Conservation (phyloP, 1,284 basidiomycete species). For the Gomphus bonarii region DNA sequence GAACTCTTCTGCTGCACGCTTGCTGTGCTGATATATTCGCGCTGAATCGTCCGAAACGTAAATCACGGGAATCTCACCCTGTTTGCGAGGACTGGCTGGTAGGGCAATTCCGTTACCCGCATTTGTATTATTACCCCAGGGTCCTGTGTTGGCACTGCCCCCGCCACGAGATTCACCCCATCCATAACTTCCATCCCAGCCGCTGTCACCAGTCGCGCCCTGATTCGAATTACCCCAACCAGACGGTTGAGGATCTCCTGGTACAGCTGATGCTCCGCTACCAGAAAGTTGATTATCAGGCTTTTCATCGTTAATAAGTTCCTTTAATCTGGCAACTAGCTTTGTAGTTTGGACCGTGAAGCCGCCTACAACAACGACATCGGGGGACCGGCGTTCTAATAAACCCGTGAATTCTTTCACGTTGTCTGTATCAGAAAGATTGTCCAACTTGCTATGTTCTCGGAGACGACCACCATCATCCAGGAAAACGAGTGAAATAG, state of each 20-base stretch:
- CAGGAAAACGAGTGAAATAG: constrained; percentile 76
- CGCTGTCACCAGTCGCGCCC: constrained; percentile 9
- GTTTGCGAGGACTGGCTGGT: constrained; percentile 21
- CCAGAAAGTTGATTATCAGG: constrained; percentile 14
- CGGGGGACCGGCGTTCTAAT: constrained; percentile 72
- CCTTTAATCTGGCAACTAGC: constrained; percentile 57
- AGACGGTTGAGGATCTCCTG: not conserved
- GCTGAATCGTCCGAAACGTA: constrained; percentile 91
- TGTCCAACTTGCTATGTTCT: constrained; percentile 84
- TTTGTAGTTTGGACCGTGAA: constrained; percentile 77
- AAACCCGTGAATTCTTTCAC: constrained; percentile 74
- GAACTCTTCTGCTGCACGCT: constrained; percentile 81
- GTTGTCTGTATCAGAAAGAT: constrained; percentile 61
- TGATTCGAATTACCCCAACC: constrained; percentile 17
- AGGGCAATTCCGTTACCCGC: not conserved
- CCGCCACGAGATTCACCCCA: constrained; percentile 14
- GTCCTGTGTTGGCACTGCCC: not conserved
- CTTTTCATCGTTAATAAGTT: constrained; percentile 26
- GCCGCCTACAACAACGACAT: constrained; percentile 86
- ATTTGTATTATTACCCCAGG: constrained; percentile 2
- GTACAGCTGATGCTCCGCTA: constrained; percentile 14
- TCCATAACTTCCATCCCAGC: constrained; percentile 16
- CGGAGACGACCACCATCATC: constrained; percentile 85
- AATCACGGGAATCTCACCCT: constrained; percentile 61
- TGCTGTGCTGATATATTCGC: constrained; percentile 87